These are phyloP conservation scores for Suillus paluster DNA, from an alignment of 768 basidiomycete genomes.

Conservation along the genomic window DNA sequence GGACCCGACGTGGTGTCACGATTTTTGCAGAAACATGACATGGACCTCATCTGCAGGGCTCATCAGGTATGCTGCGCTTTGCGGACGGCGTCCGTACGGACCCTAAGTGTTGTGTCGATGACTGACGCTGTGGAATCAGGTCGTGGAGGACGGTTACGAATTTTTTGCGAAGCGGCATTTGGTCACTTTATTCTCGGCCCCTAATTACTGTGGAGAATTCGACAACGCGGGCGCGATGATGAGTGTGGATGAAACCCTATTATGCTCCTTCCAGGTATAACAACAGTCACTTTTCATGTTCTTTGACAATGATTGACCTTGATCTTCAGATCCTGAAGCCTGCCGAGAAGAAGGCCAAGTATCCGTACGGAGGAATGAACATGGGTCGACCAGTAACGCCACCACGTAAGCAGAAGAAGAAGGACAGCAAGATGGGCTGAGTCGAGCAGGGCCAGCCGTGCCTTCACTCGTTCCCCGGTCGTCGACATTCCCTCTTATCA, in stretches of 20 bases:
- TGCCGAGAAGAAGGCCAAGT: constrained; percentile 97
- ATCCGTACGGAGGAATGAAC: constrained; percentile 86
- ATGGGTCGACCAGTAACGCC: constrained; percentile 91
- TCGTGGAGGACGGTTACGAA: constrained; percentile 98
- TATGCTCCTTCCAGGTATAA: constrained; percentile 96
- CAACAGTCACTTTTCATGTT: constrained; percentile 16
- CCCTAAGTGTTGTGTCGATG: constrained; percentile 12
- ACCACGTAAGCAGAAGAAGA: constrained; percentile 98
- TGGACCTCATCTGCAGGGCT: constrained; percentile 98
- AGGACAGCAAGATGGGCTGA: constrained; percentile 69
- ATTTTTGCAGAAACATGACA: constrained; percentile 99
- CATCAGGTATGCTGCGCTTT: constrained; percentile 75
- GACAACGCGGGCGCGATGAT: constrained; percentile 99
- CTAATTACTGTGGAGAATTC: constrained; percentile 95
- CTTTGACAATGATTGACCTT: constrained; percentile 3
- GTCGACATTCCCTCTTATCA: constrained; percentile 34
- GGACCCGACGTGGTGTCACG: constrained; percentile 97
- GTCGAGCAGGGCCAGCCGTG: constrained; percentile 28
- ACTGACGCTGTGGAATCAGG: constrained; percentile 47
- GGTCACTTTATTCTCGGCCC: constrained; percentile 96
- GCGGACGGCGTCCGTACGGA: not conserved
- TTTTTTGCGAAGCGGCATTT: constrained; percentile 98
- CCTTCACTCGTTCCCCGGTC: constrained; percentile 30
- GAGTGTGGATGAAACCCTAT: constrained; percentile 96
- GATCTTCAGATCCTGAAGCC: constrained; percentile 88